A percentile compares a stretch with the other conserved stretches of the same genome.
These are phyloP conservation scores for Penicillium nordicum DNA, from an alignment of 2,329 filamentous ascomycete species.

Conservation along the genomic window DNA sequence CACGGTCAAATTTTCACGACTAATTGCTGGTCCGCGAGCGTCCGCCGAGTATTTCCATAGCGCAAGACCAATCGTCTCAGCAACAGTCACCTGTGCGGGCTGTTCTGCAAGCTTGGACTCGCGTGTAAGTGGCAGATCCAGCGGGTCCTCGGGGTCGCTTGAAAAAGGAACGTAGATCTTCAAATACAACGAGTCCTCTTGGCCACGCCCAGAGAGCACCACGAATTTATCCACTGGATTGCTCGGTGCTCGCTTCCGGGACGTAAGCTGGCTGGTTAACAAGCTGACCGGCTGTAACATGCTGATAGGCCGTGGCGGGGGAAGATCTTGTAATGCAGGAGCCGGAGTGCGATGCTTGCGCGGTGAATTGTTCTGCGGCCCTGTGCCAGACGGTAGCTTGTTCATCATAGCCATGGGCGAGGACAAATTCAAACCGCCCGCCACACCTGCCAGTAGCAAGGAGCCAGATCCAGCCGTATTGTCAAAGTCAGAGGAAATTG, in stretches of 20 bases:
- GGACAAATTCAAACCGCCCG: slow-evolving; percentile 48
- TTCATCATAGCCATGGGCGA: slow-evolving; percentile 47
- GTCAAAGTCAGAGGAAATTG: slow-evolving; percentile 54
- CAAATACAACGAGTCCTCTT: slow-evolving; percentile 59
- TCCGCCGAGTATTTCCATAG: slow-evolving; percentile 62
- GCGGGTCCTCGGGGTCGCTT: slow-evolving; percentile 51
- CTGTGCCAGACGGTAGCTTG: slow-evolving; percentile 35
- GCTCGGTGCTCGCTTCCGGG: slow-evolving; percentile 54
- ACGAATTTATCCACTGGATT: slow-evolving; percentile 62
- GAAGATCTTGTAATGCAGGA: slow-evolving; percentile 55
- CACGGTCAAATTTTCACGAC: slow-evolving; percentile 53
- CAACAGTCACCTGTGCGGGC: slow-evolving; percentile 52
- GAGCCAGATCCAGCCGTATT: slow-evolving; percentile 56
- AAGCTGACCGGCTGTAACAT: slow-evolving; percentile 56
- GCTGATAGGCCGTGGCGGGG: slow-evolving; percentile 60
- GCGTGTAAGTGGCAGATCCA: slow-evolving; percentile 57
- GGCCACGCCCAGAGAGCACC: slow-evolving; percentile 58
- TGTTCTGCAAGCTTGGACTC: slow-evolving; percentile 53
- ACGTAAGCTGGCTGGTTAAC: slow-evolving; percentile 56
- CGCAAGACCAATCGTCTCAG: slow-evolving; percentile 61
- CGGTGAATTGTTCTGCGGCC: slow-evolving; percentile 45
- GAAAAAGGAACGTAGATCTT: slow-evolving; percentile 63
- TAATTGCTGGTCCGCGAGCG: slow-evolving; percentile 52
- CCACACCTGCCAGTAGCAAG: slow-evolving; percentile 49
- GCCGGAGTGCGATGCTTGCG: slow-evolving; percentile 49